Evolutionary conservation across 2,329 filamentous ascomycete genomes (phyloP).

Genomic region (Fusarium metavorans): DNA sequence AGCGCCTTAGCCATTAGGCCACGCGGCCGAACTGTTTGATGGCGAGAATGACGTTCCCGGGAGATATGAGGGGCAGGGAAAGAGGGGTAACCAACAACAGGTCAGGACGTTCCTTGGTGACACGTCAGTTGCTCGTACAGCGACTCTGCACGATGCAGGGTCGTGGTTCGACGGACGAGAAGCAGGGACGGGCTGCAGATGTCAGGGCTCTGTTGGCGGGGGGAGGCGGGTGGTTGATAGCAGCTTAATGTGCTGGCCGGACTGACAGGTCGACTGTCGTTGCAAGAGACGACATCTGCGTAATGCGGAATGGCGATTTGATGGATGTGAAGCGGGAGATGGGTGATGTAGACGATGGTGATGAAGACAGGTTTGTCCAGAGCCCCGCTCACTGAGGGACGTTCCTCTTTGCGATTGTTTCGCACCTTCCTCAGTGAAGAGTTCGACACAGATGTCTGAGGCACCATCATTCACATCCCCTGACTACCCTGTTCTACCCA

Average conservation of each 20-base stretch:
- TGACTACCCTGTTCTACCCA: not conserved
- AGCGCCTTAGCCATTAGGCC: conserved; percentile 59
- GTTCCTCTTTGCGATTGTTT: not conserved
- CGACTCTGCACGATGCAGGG: not conserved
- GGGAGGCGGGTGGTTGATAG: not conserved
- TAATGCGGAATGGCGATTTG: not conserved
- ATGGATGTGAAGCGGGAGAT: not conserved
- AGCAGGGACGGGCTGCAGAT: not conserved
- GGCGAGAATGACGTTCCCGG: not conserved
- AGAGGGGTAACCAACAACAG: not conserved
- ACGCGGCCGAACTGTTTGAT: conserved; percentile 50
- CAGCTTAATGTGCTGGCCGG: not conserved
- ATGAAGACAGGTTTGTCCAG: not conserved
- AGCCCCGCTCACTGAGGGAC: not conserved
- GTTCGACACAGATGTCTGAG: not conserved
- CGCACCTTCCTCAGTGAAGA: not conserved
- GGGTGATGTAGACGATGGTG: not conserved
- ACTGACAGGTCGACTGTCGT: not conserved
- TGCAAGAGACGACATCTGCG: not conserved
- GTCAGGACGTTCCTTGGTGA: not conserved
- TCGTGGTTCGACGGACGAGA: not conserved
- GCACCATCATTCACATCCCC: not conserved
- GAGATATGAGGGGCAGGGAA: not conserved
- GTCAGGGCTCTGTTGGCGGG: not conserved
- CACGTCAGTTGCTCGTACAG: not conserved